These are phyloP conservation scores for Amanita rubescens DNA, from an alignment of 768 basidiomycete species.

Conservation along the genomic window DNA sequence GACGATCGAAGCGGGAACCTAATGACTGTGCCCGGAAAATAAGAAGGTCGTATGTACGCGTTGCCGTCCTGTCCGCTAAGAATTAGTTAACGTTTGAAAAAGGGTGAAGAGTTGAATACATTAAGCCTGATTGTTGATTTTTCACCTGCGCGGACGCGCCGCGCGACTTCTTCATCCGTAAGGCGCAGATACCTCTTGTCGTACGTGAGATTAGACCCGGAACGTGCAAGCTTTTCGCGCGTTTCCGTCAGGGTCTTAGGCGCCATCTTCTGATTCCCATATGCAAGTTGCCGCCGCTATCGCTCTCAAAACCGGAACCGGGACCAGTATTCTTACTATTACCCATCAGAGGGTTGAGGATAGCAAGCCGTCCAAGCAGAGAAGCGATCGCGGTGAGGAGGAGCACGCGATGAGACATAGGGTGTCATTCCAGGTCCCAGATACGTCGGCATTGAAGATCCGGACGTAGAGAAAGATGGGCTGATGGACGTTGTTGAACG, in stretches of 20 bases:
- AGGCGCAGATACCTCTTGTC: slow-evolving; percentile 85
- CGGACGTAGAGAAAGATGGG: slow-evolving; percentile 6
- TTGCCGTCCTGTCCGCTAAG: slow-evolving; percentile 23
- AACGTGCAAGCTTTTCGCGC: slow-evolving; percentile 60
- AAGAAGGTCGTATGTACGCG: too few species aligned
- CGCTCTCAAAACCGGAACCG: slow-evolving; percentile 2
- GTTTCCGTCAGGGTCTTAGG: slow-evolving; percentile 45
- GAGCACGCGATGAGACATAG: slow-evolving; percentile 13
- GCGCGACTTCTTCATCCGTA: slow-evolving; percentile 76
- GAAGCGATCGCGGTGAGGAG: background rate
- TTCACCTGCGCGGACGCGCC: slow-evolving; percentile 68
- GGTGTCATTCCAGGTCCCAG: slow-evolving; percentile 18
- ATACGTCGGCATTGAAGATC: slow-evolving; percentile 10
- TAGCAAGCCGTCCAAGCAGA: slow-evolving; percentile 4
- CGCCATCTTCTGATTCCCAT: slow-evolving; percentile 28
- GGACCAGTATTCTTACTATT: background rate
- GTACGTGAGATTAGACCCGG: slow-evolving; percentile 75
- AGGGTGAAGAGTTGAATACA: slow-evolving; percentile 35
- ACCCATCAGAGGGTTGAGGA: slow-evolving; percentile 6
- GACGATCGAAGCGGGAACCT: slow-evolving; percentile 38
- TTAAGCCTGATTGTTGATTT: slow-evolving; percentile 80
- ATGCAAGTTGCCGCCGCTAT: slow-evolving; percentile 23
- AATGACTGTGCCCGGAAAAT: slow-evolving; percentile 35
- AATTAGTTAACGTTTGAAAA: slow-evolving; percentile 2
- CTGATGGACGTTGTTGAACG: too few species aligned